These are phyloP conservation scores for Cutaneotrichosporon sp. DNA, from an alignment of 1,284 basidiomycete species.

Conservation along the genomic window DNA sequence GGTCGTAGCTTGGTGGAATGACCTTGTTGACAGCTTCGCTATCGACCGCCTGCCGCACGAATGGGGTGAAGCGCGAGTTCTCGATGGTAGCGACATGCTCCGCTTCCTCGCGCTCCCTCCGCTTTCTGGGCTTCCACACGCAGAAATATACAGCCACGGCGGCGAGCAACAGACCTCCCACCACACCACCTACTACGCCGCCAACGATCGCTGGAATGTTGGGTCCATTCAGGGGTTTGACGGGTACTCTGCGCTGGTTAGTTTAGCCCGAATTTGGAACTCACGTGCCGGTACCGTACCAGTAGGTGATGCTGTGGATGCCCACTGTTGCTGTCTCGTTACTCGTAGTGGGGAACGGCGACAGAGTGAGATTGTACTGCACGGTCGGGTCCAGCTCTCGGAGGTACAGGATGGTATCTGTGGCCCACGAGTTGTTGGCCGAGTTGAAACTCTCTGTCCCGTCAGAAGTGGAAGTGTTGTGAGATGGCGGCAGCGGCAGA, in stretches of 20 bases:
- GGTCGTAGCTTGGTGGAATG: constrained; percentile 1
- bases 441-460: background rate
- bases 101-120: background rate
- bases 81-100: background rate
- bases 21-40: background rate
- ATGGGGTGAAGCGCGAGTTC: background rate
- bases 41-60: background rate
- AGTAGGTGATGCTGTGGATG: constrained; percentile 1
- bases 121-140: constrained; percentile 7
- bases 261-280: background rate
- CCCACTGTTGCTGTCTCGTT: background rate
- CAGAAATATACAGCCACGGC: constrained; percentile 1
- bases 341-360: background rate
- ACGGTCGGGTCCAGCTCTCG: background rate
- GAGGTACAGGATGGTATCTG: background rate
- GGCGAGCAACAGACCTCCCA: background rate
- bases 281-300: background rate
- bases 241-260: background rate
- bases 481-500: background rate
- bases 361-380: background rate
- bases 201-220: background rate
- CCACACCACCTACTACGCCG: background rate
- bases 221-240: background rate
- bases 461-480: too few species aligned
- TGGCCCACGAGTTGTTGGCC: background rate